Evolutionary conservation across 2,329 filamentous ascomycete genomes (phyloP).

Genomic region (Trichophyton verrucosum): DNA sequence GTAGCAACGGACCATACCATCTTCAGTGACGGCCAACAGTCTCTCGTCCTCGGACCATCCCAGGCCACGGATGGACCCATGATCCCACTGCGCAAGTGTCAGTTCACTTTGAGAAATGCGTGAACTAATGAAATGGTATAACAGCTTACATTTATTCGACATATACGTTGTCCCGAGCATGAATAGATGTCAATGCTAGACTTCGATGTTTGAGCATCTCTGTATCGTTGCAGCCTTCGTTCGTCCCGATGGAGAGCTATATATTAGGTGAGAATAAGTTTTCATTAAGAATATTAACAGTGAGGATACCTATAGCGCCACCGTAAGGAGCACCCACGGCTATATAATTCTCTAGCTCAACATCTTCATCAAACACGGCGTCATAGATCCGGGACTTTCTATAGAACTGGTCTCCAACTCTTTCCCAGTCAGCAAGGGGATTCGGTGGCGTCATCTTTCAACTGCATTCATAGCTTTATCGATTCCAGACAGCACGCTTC

Average conservation of each 20-base stretch:
- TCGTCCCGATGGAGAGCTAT: slow-evolving; percentile 81
- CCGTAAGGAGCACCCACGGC: slow-evolving; percentile 85
- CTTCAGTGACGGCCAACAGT: slow-evolving; percentile 72
- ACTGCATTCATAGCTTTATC: not conserved
- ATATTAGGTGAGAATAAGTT: slow-evolving; percentile 8
- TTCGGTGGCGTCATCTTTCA: slow-evolving; percentile 29
- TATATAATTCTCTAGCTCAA: slow-evolving; percentile 90
- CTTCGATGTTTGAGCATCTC: slow-evolving; percentile 58
- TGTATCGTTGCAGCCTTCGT: slow-evolving; percentile 66
- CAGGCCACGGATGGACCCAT: slow-evolving; percentile 71
- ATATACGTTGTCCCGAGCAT: slow-evolving; percentile 77
- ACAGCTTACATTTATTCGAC: slow-evolving; percentile 51
- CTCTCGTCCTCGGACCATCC: slow-evolving; percentile 97
- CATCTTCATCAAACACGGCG: slow-evolving; percentile 78
- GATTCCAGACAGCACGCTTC: not conserved
- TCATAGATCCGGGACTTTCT: slow-evolving; percentile 90
- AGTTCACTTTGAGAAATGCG: not conserved
- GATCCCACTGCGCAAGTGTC: slow-evolving; percentile 56
- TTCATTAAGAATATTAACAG: not conserved
- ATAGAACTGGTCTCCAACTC: slow-evolving; percentile 85
- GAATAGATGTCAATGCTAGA: slow-evolving; percentile 90
- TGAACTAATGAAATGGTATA: not conserved
- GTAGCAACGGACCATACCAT: slow-evolving; percentile 83
- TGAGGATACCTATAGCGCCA: slow-evolving; percentile 66
- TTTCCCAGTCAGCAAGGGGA: slow-evolving; percentile 85